Evolutionary conservation across 768 basidiomycete genomes (phyloP), one percentile per base, ranked within the genome.

Genomic region (Multifurca ochricompacta): DNA sequence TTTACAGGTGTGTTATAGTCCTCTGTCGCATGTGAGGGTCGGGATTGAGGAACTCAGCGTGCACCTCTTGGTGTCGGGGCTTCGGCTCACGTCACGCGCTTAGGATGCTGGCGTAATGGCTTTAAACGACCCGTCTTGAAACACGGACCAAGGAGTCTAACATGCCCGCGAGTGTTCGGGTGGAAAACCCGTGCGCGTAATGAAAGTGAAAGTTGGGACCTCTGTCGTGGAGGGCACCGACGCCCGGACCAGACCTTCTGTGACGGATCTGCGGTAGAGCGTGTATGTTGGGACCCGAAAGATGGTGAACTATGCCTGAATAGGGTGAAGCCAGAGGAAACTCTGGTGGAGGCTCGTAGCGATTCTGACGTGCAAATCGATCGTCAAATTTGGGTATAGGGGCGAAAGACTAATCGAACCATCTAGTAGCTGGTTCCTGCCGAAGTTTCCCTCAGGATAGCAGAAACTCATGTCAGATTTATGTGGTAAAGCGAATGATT

Each of bases 291-390:
- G 82, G 83, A 85, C 82, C 84, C 81, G 82, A 85, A 86, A 85
- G 82, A 85, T 85, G 83, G 83, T 85, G 83, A 85, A 85, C 82
- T 85, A 85, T 86, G 82, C 77, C 75, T 85, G 83, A 82, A 81
- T 83, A 86, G 83, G 83, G 83, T 77, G 82, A 86, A 87, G 86
- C 85, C 86, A 88, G 85, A 85, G 87, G 85, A 88, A 88, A 89
- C 87, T 85, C 85, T 87, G 86, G 84, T 88, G 85, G 85, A 87
- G 83, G 86, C 83, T 85, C 81, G 82, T 85, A 88, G 87, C 85
- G 81, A 83, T 89, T 87, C 87, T 89, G 87, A 87, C 83, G 83
- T 88, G 87, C 87, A 89, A 88, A 88, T 88, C 85, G 82, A 87
- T 88, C 82, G 85, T 87, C 82, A 75, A 85, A 88, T 83, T 85